A percentile compares a stretch with the other conserved stretches of the same genome.
Conservation (phyloP, 176 grass and related monocot species). For the Carex kokanica region DNA sequence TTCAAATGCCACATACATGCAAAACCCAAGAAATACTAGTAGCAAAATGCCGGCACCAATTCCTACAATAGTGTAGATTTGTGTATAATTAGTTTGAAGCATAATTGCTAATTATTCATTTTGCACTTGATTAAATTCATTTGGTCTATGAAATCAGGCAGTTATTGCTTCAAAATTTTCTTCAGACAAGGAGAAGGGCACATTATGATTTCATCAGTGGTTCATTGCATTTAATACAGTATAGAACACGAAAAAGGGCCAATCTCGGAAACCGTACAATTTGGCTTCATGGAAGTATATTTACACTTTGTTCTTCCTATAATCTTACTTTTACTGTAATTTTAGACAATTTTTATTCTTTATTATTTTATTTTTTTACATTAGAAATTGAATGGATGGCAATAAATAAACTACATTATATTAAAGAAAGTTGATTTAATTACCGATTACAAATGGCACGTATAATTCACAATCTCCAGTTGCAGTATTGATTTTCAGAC, state of each 20-base stretch:
- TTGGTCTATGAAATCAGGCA: too few relatives aligned
- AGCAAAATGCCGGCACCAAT: too few relatives aligned
- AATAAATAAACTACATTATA: neutral
- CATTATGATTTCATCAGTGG: neutral
- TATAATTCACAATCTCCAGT: neutral
- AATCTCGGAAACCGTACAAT: neutral
- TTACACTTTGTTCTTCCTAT: neutral
- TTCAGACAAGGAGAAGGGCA: neutral
- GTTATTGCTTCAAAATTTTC: neutral
- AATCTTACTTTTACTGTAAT: neutral
- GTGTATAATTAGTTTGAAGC: too few relatives aligned
- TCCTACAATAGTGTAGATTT: too few relatives aligned
- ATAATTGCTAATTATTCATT: too few relatives aligned
- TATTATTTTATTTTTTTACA: neutral
- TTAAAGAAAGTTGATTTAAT: neutral
- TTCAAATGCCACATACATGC: too few relatives aligned
- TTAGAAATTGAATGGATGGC: neutral
- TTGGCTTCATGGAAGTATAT: neutral
- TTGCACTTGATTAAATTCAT: too few relatives aligned
- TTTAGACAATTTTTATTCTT: neutral
- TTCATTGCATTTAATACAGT: neutral
- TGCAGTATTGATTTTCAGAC: neutral
- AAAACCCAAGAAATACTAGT: too few relatives aligned
- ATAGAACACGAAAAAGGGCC: neutral
- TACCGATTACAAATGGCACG: neutral